A percentile compares a stretch with the other conserved stretches of the same genome.
These are phyloP conservation scores for Solanum piurae DNA, from an alignment of 257 asterid genomes.

Conservation along the genomic window DNA sequence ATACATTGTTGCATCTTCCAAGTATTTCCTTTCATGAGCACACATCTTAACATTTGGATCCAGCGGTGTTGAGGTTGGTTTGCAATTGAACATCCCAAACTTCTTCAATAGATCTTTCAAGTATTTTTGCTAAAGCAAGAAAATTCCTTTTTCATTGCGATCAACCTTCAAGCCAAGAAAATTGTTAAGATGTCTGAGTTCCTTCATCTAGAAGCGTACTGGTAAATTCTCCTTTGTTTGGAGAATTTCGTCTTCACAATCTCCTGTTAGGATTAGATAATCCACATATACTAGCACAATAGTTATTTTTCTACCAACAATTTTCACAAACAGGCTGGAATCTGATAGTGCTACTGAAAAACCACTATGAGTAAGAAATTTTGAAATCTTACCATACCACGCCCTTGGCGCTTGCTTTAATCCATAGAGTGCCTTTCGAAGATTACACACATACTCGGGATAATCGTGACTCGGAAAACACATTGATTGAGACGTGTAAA, in stretches of 20 bases:
- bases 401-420: background rate
- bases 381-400: background rate
- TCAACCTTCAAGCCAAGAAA: background rate
- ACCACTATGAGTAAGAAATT: no score
- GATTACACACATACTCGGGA: background rate
- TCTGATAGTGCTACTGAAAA: background rate
- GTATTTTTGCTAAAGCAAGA: background rate
- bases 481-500: background rate
- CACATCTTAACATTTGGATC: no score
- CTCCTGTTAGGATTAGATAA: background rate
- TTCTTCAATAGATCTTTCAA: background rate
- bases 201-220: background rate
- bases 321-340: background rate
- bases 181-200: no score
- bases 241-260: background rate
- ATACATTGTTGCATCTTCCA: no score
- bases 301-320: background rate
- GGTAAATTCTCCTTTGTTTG: background rate
- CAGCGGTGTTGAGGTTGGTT: background rate
- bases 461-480: background rate
- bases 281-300: background rate
- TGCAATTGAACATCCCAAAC: background rate
- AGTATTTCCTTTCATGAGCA: no score
- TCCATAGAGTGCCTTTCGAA: background rate
- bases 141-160: no score